phyloP scores from a whole-genome alignment of 202 grass and related monocot species.

The Setaria viridis region DNA sequence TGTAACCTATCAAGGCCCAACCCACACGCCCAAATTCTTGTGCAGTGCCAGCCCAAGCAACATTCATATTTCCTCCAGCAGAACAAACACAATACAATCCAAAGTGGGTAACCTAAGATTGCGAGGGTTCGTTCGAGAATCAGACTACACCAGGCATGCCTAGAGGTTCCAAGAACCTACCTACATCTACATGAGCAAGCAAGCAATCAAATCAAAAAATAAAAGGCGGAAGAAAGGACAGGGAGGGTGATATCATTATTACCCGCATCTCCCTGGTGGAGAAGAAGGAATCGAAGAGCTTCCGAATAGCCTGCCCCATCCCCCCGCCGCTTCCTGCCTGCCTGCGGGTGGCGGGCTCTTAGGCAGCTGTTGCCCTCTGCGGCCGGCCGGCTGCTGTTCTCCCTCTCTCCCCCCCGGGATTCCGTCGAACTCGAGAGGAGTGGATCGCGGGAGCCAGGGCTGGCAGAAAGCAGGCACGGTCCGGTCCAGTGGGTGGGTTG shows the following conservation, averaged over 20 bases:
- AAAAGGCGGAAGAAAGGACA: not conserved
- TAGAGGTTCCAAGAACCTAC: slow-evolving; percentile 7
- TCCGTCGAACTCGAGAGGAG: slow-evolving; percentile 17
- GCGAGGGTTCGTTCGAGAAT: not conserved
- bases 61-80: not conserved
- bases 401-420: not conserved
- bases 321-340: slow-evolving; percentile 18
- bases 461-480: not conserved
- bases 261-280: slow-evolving; percentile 89
- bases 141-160: not conserved
- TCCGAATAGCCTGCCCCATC: slow-evolving; percentile 85
- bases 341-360: slow-evolving; percentile 22
- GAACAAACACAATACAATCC: not conserved
- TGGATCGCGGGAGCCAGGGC: slow-evolving; percentile 16
- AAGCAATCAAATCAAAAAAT: not conserved
- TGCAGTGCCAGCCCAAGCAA: not conserved
- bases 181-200: slow-evolving; percentile 3
- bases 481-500: slow-evolving; percentile 13
- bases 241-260: not conserved
- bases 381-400: not conserved
- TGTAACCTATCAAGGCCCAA: not conserved
- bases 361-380: slow-evolving; percentile 12
- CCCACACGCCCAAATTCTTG: too few species aligned
- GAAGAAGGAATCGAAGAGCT: slow-evolving; percentile 85
- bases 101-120: not conserved